Evolutionary conservation across 441 rosid species (phyloP).

Genomic region (California macrophylla): DNA sequence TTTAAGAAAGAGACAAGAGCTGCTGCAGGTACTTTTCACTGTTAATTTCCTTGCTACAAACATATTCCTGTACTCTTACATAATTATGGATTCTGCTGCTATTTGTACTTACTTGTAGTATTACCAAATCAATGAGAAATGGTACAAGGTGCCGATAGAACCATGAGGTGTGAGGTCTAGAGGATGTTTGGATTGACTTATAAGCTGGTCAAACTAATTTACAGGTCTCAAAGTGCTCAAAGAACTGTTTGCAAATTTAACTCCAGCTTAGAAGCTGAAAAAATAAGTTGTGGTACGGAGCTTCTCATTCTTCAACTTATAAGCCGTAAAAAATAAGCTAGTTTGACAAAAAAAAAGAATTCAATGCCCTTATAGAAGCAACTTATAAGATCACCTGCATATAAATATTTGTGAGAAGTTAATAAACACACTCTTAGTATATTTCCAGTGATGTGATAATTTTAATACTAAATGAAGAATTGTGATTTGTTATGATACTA

Average conservation of each 20-base stretch:
- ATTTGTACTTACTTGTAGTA: neutral
- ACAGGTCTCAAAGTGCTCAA: neutral
- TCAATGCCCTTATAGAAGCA: too few species aligned
- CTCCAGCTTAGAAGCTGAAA: too few species aligned
- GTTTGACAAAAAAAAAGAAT: too few species aligned
- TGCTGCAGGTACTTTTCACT: conserved; percentile 60
- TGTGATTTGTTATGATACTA: neutral
- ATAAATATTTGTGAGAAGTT: too few species aligned
- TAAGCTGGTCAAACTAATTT: neutral
- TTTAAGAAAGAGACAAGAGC: conserved; percentile 71
- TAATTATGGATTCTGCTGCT: neutral
- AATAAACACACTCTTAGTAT: neutral
- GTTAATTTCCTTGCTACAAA: conserved; percentile 6
- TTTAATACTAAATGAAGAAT: neutral
- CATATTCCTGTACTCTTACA: neutral
- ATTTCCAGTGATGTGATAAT: neutral
- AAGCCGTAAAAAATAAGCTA: too few species aligned
- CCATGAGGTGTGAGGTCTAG: neutral
- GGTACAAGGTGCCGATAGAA: neutral
- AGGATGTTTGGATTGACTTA: neutral
- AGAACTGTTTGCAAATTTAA: neutral
- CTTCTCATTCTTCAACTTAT: too few species aligned
- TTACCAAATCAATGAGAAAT: neutral
- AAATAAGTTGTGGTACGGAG: too few species aligned
- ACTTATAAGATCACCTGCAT: too few species aligned